phyloP scores from a whole-genome alignment of 2,329 filamentous ascomycete species.

The Epichloe sibirici region DNA sequence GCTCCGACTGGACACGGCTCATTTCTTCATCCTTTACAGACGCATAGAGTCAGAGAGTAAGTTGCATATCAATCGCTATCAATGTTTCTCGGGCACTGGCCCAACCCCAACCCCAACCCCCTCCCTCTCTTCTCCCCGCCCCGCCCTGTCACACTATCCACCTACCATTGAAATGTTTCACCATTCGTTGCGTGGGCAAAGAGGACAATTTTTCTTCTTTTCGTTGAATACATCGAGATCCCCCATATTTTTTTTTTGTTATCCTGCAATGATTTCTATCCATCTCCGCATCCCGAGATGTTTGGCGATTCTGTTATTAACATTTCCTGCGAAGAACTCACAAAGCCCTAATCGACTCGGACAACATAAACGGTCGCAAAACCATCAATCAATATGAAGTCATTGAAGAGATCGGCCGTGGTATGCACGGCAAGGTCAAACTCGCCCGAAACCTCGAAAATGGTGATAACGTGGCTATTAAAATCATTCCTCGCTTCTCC shows the following conservation, averaged over 20 bases:
- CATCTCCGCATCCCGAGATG: not conserved
- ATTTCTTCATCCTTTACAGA: slow-evolving; percentile 58
- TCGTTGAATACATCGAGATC: no score
- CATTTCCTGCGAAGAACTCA: slow-evolving; percentile 50
- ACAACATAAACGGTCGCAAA: slow-evolving; percentile 82
- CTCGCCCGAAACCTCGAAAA: slow-evolving; percentile 70
- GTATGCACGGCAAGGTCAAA: slow-evolving; percentile 96
- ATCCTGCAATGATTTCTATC: not conserved
- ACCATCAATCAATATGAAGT: slow-evolving; percentile 97
- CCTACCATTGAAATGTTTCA: not conserved
- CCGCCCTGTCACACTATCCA: not conserved
- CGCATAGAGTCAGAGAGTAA: slow-evolving; percentile 66
- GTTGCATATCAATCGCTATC: slow-evolving; percentile 19
- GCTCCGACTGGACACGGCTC: slow-evolving; percentile 40
- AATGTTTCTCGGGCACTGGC: not conserved
- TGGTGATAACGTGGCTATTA: slow-evolving; percentile 80
- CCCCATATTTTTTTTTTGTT: not conserved
- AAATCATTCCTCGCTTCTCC: slow-evolving; percentile 93
- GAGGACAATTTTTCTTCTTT: no score
- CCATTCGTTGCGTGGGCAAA: no score
- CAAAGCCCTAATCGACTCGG: slow-evolving; percentile 81
- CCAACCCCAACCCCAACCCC: not conserved
- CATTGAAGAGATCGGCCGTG: slow-evolving; percentile 88
- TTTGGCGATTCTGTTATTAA: not conserved
- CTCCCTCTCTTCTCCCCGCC: not conserved